phyloP scores from a whole-genome alignment of 73 alveolate species.

The Paramecium primaurelia region DNA sequence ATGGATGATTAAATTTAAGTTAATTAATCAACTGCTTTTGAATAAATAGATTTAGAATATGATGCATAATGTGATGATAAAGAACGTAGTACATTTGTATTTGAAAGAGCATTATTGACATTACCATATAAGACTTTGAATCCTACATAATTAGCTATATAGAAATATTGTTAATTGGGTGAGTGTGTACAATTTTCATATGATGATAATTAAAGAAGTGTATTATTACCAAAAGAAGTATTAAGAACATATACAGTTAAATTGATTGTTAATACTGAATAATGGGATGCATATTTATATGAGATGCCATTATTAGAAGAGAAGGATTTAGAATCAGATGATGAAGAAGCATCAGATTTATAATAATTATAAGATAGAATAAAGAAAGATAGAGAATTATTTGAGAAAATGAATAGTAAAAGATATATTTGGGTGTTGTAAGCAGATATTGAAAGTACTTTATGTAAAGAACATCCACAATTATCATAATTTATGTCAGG shows the following conservation, averaged over 20 bases:
- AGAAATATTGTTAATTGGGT: constrained; percentile 35
- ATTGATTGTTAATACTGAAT: background rate
- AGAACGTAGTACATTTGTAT: background rate
- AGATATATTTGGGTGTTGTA: constrained; percentile 28
- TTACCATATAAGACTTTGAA: constrained; percentile 10
- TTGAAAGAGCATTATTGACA: background rate
- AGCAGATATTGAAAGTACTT: constrained; percentile 14
- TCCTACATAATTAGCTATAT: background rate
- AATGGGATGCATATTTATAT: constrained; percentile 42
- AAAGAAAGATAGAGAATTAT: constrained; percentile 35
- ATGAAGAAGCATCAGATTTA: constrained; percentile 37
- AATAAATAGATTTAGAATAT: background rate
- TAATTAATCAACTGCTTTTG: background rate
- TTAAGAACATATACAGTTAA: background rate
- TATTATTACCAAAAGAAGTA: background rate
- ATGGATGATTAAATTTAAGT: background rate
- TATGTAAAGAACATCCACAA: constrained; percentile 43
- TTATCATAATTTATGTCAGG: background rate
- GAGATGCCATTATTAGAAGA: constrained; percentile 35
- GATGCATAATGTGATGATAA: constrained; percentile 32
- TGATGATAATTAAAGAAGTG: background rate
- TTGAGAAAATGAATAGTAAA: constrained; percentile 31
- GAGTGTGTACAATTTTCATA: constrained; percentile 42
- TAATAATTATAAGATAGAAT: constrained; percentile 36
- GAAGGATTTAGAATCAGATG: constrained; percentile 23